Conservation (phyloP, 2,329 filamentous ascomycete genomes). For the Scleromitrula shiraiana region DNA sequence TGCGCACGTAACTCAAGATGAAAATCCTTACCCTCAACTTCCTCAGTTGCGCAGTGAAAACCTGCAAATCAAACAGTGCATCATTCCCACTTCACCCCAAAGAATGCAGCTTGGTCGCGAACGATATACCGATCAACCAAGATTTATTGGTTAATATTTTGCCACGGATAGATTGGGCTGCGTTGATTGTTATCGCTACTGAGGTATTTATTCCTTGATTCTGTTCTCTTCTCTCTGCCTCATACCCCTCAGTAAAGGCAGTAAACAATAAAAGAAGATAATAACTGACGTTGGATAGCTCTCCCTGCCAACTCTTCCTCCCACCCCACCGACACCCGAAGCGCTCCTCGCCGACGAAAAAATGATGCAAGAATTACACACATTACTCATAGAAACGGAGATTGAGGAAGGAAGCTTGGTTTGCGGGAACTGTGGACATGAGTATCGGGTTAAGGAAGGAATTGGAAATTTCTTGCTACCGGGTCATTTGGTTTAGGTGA, state of each 20-base stretch:
- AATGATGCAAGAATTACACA: constrained; percentile 69
- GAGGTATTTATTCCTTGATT: constrained; percentile 50
- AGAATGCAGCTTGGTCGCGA: constrained; percentile 81
- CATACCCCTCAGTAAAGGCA: not conserved
- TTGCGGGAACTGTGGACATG: constrained; percentile 85
- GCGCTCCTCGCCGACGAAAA: constrained; percentile 59
- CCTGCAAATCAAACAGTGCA: constrained; percentile 72
- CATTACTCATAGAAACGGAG: constrained; percentile 78
- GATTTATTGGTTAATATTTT: constrained; percentile 78
- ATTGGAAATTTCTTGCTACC: constrained; percentile 95
- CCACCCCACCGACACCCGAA: constrained; percentile 52
- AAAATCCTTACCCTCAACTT: constrained; percentile 96
- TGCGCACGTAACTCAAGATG: constrained; percentile 53
- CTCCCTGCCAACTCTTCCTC: constrained; percentile 67
- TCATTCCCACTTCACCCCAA: constrained; percentile 89
- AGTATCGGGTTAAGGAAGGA: constrained; percentile 90
- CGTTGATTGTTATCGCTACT: constrained; percentile 62
- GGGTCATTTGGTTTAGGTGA: constrained; percentile 65
- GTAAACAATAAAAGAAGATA: constrained; percentile 10
- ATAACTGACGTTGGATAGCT: constrained; percentile 44
- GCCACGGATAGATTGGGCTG: constrained; percentile 81
- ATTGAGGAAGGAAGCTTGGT: constrained; percentile 83
- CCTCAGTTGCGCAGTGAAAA: constrained; percentile 89
- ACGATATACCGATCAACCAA: constrained; percentile 74
- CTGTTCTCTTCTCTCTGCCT: not conserved